Percentiles rank a stretch among this genome's conserved stretches.
These are phyloP conservation scores for Aspergillus fructus DNA, from an alignment of 2,329 filamentous ascomycete species.

Conservation along the genomic window DNA sequence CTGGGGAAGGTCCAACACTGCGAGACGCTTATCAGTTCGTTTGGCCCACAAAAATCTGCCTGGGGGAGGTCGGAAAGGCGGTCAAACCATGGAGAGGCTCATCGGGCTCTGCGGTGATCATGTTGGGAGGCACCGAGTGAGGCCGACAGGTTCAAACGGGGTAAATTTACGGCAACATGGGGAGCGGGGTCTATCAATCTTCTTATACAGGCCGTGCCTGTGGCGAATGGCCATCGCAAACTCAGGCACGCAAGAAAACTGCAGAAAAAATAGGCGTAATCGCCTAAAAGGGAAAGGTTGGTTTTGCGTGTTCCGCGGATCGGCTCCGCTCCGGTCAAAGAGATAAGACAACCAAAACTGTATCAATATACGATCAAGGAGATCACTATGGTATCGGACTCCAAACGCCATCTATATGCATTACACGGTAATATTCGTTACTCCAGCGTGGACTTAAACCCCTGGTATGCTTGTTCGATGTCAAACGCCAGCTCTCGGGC, in stretches of 20 bases:
- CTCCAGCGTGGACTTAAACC: conserved; percentile 78
- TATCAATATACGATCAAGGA: not conserved
- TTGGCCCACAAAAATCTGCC: conserved; percentile 20
- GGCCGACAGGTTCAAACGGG: conserved; percentile 2
- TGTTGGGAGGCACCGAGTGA: conserved; percentile 16
- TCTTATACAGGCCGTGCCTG: conserved; percentile 14
- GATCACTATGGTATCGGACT: conserved; percentile 8
- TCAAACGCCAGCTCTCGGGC: conserved; percentile 87
- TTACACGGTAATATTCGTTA: conserved; percentile 30
- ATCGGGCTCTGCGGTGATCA: conserved; percentile 35
- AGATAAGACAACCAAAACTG: conserved; percentile 6
- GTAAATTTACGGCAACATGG: conserved; percentile 1
- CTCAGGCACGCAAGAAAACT: conserved; percentile 21
- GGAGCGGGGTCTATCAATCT: not conserved
- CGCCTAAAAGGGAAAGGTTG: conserved; percentile 33
- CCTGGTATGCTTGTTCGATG: conserved; percentile 90
- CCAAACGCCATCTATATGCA: conserved; percentile 15
- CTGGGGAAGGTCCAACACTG: conserved; percentile 76
- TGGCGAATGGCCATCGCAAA: conserved; percentile 21
- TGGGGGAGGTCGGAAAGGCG: conserved; percentile 13
- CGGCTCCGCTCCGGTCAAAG: conserved; percentile 17
- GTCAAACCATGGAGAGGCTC: conserved; percentile 41
- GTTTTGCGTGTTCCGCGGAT: conserved; percentile 29
- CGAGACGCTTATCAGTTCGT: conserved; percentile 32
- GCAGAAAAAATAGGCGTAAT: conserved; percentile 31